phyloP scores from a whole-genome alignment of 2,329 filamentous ascomycete species.

The Fusarium napiforme region DNA sequence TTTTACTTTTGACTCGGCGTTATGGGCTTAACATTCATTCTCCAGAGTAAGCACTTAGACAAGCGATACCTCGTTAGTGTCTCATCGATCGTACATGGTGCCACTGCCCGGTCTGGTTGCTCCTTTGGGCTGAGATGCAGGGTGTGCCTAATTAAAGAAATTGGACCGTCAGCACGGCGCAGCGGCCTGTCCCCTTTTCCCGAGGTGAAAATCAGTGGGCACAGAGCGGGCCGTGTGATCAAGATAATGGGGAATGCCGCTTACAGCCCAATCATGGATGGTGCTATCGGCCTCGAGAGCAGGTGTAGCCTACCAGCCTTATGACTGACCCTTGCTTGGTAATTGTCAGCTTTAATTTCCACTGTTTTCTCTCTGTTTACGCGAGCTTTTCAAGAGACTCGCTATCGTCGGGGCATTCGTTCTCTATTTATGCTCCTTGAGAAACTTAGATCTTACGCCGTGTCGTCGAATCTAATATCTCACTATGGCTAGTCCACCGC shows the following conservation, averaged over 20 bases:
- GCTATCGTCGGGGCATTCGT: neutral
- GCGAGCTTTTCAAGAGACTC: neutral
- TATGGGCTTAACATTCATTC: neutral
- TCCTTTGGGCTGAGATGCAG: neutral
- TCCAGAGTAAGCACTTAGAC: neutral
- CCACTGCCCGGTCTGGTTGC: neutral
- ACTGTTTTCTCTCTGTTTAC: neutral
- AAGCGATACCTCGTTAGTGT: neutral
- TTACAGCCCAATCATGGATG: neutral
- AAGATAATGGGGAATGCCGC: neutral
- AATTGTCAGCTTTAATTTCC: conserved; percentile 10
- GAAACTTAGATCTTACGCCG: neutral
- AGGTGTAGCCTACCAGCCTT: conserved; percentile 15
- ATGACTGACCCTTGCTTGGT: neutral
- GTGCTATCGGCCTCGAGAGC: neutral
- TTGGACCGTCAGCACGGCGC: neutral
- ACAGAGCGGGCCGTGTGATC: neutral
- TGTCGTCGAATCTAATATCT: neutral
- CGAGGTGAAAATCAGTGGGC: neutral
- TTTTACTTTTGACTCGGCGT: neutral
- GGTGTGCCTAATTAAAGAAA: neutral
- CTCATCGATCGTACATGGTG: neutral
- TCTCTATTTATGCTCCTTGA: neutral
- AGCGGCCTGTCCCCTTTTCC: neutral
- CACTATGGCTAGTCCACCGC: conserved; percentile 18